phyloP scores from a whole-genome alignment of 2,329 filamentous ascomycete genomes.

The Tolypocladium pustulatum region DNA sequence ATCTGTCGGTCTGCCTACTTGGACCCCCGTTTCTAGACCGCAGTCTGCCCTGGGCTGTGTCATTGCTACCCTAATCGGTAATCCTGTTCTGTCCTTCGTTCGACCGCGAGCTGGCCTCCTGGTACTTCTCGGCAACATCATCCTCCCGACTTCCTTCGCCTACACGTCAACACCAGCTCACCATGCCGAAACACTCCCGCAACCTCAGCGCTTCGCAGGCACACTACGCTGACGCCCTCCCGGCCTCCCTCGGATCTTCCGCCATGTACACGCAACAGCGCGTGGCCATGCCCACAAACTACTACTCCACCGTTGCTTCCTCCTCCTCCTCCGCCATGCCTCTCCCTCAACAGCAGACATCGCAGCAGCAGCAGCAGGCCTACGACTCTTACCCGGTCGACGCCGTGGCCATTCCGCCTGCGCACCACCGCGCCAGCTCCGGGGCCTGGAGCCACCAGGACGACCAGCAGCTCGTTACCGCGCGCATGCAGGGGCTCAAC shows the following conservation, averaged over 20 bases:
- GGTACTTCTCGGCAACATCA: not conserved
- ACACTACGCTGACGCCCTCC: constrained; percentile 23
- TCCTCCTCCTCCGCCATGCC: constrained; percentile 19
- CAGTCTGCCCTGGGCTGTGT: not conserved
- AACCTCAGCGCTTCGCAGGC: constrained; percentile 23
- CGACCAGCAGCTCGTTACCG: constrained; percentile 61
- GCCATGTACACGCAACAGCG: constrained; percentile 32
- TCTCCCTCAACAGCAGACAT: constrained; percentile 19
- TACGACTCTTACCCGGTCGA: constrained; percentile 30
- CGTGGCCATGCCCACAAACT: constrained; percentile 26
- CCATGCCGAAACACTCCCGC: constrained; percentile 36
- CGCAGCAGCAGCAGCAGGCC: constrained; percentile 11
- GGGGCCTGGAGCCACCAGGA: constrained; percentile 65
- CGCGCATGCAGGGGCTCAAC: constrained; percentile 66
- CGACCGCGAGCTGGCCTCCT: constrained; percentile 5
- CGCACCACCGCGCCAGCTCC: constrained; percentile 46
- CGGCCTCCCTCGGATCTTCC: constrained; percentile 29
- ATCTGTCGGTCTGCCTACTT: not conserved
- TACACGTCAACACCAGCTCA: constrained; percentile 11
- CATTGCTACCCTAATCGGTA: constrained; percentile 6
- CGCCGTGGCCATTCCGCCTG: constrained; percentile 25
- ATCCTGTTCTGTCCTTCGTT: constrained; percentile 6
- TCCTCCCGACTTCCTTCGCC: constrained; percentile 1
- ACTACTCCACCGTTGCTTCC: constrained; percentile 27
- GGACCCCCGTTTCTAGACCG: not conserved